Evolutionary conservation across 371 early-diverging fungal species (phyloP), one percentile per base, ranked within the genome.

Genomic region (Blastocladiella emersonii): DNA sequence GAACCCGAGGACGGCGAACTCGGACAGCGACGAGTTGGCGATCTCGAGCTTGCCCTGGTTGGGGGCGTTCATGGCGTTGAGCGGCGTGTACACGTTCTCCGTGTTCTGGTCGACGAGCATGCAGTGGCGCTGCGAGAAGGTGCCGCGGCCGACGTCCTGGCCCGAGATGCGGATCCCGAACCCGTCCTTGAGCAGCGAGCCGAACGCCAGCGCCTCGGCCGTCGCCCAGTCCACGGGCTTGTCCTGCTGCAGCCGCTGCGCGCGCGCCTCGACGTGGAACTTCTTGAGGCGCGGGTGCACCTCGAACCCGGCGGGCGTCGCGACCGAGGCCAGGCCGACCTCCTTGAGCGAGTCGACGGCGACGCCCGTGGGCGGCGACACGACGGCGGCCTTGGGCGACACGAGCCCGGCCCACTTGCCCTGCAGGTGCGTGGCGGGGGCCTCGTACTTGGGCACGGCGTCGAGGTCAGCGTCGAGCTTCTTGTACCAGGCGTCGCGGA

Each of bases 131-230:
- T 97, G 98, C 34, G 91, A 91, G 72, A 97, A 97, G 0, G 98
- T 97, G 30, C 98, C 97, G 61, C 98, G 88, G 1, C 94, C 97
- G 5, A 97, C 98, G 75, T 97, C 98, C 69, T 97, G 98, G 2
- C 98, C 98, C 41, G 90, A 90, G 55, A 97, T 87, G 53, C 98
- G 85, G 5, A 95, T 92, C 74, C 83, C 81, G 68, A 80, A 78
- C 0, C 90, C 92, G 66, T 95, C 90, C 41, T 79, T 67, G 35
- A 98, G 70, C 32, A 98, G 73, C 0, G 89, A 82, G 1, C 95
- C 98, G 73, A 91, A 89, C 0, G 97, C 97, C 30, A 98, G 72
- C 0, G 91, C 90, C 72, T 98, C 98, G 3, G 91, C 93, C 0
- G 95, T 95, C 3, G 96, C 95, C 98, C 97, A 96, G 71, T 98